Evolutionary conservation across 1,284 basidiomycete species (phyloP), one percentile per base, ranked within the genome.

Genomic region (Apiotrichum laibachii): DNA sequence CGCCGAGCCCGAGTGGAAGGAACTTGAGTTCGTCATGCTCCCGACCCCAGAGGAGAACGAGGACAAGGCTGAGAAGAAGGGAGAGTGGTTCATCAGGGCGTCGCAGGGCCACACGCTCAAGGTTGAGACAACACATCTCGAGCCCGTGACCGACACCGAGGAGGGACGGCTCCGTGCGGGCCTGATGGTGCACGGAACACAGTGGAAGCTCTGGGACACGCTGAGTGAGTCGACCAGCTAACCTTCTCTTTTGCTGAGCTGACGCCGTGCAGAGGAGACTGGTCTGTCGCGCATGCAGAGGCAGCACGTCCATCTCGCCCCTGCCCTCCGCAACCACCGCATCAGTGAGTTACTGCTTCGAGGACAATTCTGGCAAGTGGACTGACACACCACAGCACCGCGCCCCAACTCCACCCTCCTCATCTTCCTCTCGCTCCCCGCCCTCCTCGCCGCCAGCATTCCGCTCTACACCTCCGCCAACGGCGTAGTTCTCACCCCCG

Each of bases 21-120:
- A 74, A 55, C 58, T 72, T 5, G 66, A 67, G 8, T 65, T 74
- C 12, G 60, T 72, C 42, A 43, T 50, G 15, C 53, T 73, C 10
- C 61, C 69, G 0, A 43, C 49, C 8, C 59, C 62, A 2, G 26
- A 31, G 22, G 42, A 8, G 47, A 33, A 39, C 26, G 50, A 44
- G 6, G 10, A n/a, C 2, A n/a, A 44, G 1, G 50, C 31, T 18
- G 56, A 53, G 33, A 31, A 31, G 26, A 31, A 7, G 3, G 39
- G 53, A 15, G 76, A 82, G 21, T 89, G 88, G 85, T 93, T 87
- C 85, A 93, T 97, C 66, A 83, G 92, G 50, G 95, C 95, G 0
- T 92, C 91, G 62, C 95, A 98, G 77, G 96, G 95, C 0, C 95
- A 98, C 79, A 90, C 92, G 48, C 78, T 94, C 26, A 85, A 90